Evolutionary conservation across 2,329 filamentous ascomycete genomes (phyloP), one percentile per base, ranked within the genome.

Genomic region (Colletotrichum sp.): DNA sequence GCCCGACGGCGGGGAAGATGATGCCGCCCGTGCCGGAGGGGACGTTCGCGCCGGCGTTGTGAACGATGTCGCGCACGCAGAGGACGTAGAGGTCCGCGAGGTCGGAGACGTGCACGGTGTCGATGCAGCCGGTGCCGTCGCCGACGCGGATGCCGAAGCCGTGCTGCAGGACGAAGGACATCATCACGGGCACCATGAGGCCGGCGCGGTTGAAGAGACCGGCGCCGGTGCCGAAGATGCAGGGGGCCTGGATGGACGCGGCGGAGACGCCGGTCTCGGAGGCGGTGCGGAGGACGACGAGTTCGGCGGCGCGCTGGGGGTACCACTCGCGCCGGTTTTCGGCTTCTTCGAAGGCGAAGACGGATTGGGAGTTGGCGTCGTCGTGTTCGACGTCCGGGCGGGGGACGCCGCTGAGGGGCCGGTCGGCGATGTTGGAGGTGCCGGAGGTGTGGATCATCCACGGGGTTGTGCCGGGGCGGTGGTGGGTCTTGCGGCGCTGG

Each of bases 361-460:
- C 67, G 7, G 44, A 24, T 1, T 36, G 66, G 18, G 64, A 8
- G 8, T 71, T 26, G 4, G 77, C 74, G 77, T 79, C 76, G 9
- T 77, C 67, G 55, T 59, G 73, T 28, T 78, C 77, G 13, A 52
- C 52, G 32, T 78, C 66, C 6, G 78, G 75, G 34, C 70, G 67
- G 8, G 68, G 21, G 3, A 28, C 18, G 18, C 74, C 77, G 36
- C 72, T 79, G 16, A 78, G 9, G 12, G 79, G 79, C 36, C 66
- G 63, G 55, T 79, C 79, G 2, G 78, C 75, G 24, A 80, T 59
- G 64, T 79, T 79, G 39, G 78, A 78, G 21, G 69, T 75, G 15
- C 78, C 79, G 13, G 71, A 74, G 2, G 75, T 76, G 52, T 80
- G 79, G 13, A 80, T 28, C 71, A 80, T 75, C 79, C 79, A 80